phyloP scores from a whole-genome alignment of 2,329 filamentous ascomycete species.

The Aspergillus intermedius region DNA sequence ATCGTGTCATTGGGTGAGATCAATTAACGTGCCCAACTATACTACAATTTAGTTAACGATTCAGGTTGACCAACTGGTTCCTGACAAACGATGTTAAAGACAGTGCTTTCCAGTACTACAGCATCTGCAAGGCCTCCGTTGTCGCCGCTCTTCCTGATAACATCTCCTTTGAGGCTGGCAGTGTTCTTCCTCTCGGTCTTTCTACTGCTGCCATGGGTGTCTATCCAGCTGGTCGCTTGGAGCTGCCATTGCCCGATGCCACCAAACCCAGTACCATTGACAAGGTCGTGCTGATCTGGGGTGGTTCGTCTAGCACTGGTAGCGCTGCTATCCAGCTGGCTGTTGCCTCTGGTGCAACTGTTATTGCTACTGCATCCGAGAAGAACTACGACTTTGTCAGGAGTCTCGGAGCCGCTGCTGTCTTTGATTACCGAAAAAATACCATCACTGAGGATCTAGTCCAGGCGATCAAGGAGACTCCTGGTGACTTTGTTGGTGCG shows the following conservation, averaged over 20 bases:
- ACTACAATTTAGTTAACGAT: neutral
- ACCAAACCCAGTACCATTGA: constrained; percentile 8
- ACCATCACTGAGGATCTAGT: neutral
- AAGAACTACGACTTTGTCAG: constrained; percentile 18
- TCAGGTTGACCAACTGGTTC: constrained; percentile 12
- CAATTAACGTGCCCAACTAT: no score
- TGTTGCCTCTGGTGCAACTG: constrained; percentile 32
- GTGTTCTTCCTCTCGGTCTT: constrained; percentile 30
- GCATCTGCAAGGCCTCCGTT: constrained; percentile 16
- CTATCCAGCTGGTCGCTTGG: constrained; percentile 17
- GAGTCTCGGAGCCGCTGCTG: constrained; percentile 42
- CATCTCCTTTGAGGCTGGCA: constrained; percentile 27
- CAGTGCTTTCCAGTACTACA: constrained; percentile 24
- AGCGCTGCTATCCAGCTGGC: constrained; percentile 39
- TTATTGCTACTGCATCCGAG: constrained; percentile 33
- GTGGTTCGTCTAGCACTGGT: constrained; percentile 39
- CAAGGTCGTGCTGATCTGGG: constrained; percentile 37
- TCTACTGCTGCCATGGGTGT: constrained; percentile 20
- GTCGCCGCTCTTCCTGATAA: constrained; percentile 24
- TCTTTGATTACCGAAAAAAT: constrained; percentile 3
- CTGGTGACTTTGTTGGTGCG: neutral
- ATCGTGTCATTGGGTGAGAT: constrained; percentile 20
- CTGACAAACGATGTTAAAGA: constrained; percentile 18
- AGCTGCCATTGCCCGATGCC: constrained; percentile 16
- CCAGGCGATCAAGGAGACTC: neutral